These are phyloP conservation scores for Amoebophrya sp. DNA, from an alignment of 169 alveolate species.

Conservation along the genomic window DNA sequence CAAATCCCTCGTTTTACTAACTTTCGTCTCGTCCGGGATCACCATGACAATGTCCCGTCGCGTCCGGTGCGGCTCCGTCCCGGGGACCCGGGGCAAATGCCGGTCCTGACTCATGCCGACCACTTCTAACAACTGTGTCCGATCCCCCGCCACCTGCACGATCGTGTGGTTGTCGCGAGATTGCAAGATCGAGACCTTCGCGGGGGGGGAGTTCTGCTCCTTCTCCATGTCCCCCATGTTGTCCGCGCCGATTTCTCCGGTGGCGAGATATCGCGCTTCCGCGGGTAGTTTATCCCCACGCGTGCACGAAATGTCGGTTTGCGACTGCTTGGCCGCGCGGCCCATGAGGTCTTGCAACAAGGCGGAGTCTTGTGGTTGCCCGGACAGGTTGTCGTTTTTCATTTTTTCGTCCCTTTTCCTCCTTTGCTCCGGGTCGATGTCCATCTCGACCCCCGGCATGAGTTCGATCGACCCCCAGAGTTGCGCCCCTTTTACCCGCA, in stretches of 20 bases:
- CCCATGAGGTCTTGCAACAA: not conserved
- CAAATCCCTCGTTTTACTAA: not conserved
- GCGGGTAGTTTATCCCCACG: not conserved
- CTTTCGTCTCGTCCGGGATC: not conserved
- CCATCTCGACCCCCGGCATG: not conserved
- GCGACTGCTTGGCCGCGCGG: not conserved
- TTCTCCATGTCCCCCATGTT: not conserved
- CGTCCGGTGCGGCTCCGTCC: conserved; percentile 6
- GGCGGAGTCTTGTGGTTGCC: too few relatives aligned
- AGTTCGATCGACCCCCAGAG: not conserved
- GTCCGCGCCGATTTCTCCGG: not conserved
- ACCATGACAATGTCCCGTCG: not conserved
- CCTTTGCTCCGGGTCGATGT: too few relatives aligned
- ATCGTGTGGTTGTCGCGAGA: not conserved
- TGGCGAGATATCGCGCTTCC: not conserved
- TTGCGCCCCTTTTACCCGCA: not conserved
- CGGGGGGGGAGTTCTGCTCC: too few relatives aligned
- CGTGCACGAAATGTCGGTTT: not conserved
- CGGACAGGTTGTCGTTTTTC: too few relatives aligned
- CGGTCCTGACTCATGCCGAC: not conserved
- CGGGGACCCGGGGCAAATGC: not conserved
- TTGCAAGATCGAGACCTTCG: not conserved
- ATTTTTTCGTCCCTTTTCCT: too few relatives aligned
- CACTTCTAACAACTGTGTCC: not conserved
- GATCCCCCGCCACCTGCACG: not conserved